Base-by-base conservation (phyloP, 768 basidiomycete species). In the Termitomyces sp. region DNA sequence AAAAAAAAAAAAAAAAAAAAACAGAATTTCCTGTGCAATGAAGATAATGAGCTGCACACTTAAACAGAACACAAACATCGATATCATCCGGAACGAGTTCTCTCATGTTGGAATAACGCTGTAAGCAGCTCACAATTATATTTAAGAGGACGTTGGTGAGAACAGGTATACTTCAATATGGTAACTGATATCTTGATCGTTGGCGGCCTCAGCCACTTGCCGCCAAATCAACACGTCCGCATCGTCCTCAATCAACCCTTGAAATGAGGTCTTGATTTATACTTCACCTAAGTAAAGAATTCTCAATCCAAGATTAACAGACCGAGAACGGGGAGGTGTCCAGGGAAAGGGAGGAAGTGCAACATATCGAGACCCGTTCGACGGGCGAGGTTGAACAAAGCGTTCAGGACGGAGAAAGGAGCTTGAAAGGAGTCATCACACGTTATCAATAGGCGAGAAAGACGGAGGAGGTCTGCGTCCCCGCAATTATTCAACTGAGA, bases 81-180 rank as follows among this genome's bases (percentile, higher is more conserved):
- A 79, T 70, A 8, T 78, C 79, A 51, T 79, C 72, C 5, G 78
- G 70, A 55, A 70, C 69, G 14, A 78, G 61, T 14, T 74, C 73
- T 46, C 70, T 69, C 22, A 77, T 64, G 55, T 79, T 65, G 12
- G 74, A 74, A 28, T 73, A 68, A 43, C 69, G 72, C 78, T 81
- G 24, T 4, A 17, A 19, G 48, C 14, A 38, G 17, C 4, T 21
- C 47, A 14, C 45, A 19, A 40, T 9, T 41, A 53, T 30, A 14
- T 11, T 22, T 32, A 5, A 14, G 8, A 40, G 22, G 8, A 8
- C 8, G 48, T 47, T 43, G 15, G 17, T 37, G 57, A 53, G 19
- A 45, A 40, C 5, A 51, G 40, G 54, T 64, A 7, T 40, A 77
- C 78, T 56, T 78, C 69, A 11, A 77, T 69, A 43, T 77, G 71